Base-by-base conservation (phyloP, 768 basidiomycete species). In the Hysterangium stoloniferum region DNA sequence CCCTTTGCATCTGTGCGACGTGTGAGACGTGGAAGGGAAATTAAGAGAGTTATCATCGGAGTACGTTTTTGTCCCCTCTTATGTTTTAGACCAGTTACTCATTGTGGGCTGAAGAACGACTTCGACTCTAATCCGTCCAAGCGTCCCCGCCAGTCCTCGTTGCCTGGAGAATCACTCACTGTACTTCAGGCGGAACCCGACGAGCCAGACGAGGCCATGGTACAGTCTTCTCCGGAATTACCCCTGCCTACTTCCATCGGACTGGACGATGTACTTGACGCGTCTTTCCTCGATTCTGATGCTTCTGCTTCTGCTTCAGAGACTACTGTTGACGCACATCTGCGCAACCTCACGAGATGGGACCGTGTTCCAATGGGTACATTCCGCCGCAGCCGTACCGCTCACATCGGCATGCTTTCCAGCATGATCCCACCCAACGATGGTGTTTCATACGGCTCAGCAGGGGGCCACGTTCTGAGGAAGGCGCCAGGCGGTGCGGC, bases 241-340 rank as follows among this genome's bases (percentile, higher is more conserved):
- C 61, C 63, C 24, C 19, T 51, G 4, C 68, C 74, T 22, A 66
- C 77, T 12, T 70, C 78, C 9, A 77, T 84, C 37, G 74, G 77
- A 54, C 72, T 90, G 19, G 78, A 86, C 57, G 87, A 90, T 57
- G 86, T 90, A 15, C 71, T 90, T 31, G 84, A 90, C 51, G 72
- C 80, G 1, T 81, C 86, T 0, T 78, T 84, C 64, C 68, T 88
- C 17, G 80, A 80, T 57, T 72, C 75, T 0, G 82, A 82, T 44
- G 60, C 33, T 56, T 61, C 15, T 62, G 63, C 12, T 58, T 67
- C 52, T 36, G 29, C 45, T 13, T 29, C 36, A 19, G 38, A 25
- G 24, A 66, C 57, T 38, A 73, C 75, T 32, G 57, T 54, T 40
- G 67, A 67, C 35, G 55, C 66, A 45, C 73, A 75, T 43, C 59